Percentiles rank a stretch among this genome's conserved stretches.
Conservation (phyloP, 768 basidiomycete species). For the Trametes elegans region DNA sequence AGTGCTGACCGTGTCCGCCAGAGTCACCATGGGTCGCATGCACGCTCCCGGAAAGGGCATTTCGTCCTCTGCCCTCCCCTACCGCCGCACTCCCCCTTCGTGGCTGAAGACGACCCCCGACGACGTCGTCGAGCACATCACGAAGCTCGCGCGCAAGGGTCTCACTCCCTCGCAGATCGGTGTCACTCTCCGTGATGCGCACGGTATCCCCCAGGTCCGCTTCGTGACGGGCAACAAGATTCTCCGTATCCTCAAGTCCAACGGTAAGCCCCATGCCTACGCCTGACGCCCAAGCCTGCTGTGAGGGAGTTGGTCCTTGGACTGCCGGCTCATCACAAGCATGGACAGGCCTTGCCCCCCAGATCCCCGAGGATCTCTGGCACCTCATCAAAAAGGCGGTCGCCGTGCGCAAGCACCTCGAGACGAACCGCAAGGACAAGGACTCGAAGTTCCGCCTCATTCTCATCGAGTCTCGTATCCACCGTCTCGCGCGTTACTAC, state of each 20-base stretch:
- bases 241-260: conserved; percentile 92
- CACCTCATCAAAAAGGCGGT: conserved; percentile 99
- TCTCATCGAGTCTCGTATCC: conserved; percentile 98
- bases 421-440: conserved; percentile 98
- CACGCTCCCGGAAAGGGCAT: conserved; percentile 99
- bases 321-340: conserved; percentile 25
- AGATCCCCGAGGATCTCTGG: conserved; percentile 99
- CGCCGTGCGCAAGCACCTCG: conserved; percentile 97
- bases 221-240: conserved; percentile 99
- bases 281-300: conserved; percentile 14
- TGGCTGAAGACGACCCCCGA: conserved; percentile 98
- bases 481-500: conserved; percentile 97
- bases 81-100: conserved; percentile 89
- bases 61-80: conserved; percentile 97
- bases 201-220: conserved; percentile 97
- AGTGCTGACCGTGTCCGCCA: conserved; percentile 16
- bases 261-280: conserved; percentile 63
- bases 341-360: conserved; percentile 86
- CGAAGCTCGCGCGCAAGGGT: conserved; percentile 97
- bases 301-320: conserved; percentile 13
- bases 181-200: conserved; percentile 95
- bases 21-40: conserved; percentile 87
- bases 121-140: conserved; percentile 94
- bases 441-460: conserved; percentile 97
- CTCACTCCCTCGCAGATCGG: conserved; percentile 97